phyloP scores from a whole-genome alignment of 148 eudicot genomes.

The Spergularia bocconei region DNA sequence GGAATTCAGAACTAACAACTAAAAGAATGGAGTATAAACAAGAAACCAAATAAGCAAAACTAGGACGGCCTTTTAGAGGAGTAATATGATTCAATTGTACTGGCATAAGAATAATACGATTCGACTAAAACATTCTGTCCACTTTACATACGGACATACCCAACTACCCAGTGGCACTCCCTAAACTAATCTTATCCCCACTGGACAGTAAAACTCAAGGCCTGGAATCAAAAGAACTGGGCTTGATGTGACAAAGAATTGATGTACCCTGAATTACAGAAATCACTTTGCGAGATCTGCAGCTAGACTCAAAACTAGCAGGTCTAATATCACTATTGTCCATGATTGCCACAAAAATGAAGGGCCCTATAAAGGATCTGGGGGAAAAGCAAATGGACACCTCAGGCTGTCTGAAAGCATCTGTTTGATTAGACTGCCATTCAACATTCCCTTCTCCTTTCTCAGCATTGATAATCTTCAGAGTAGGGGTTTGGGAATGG shows the following conservation, averaged over 20 bases:
- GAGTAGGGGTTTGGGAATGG: no score
- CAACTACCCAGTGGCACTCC: background rate
- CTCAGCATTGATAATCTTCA: no score
- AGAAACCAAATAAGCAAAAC: background rate
- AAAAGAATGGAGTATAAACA: background rate
- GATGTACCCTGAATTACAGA: background rate
- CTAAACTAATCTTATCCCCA: background rate
- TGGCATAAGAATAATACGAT: background rate
- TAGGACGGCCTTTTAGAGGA: background rate
- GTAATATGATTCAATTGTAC: background rate
- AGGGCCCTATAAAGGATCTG: background rate
- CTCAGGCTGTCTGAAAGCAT: no score
- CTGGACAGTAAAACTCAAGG: no score
- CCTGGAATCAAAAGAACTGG: no score
- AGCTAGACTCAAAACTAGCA: background rate
- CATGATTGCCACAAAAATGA: background rate
- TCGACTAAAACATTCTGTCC: background rate
- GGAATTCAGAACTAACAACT: background rate
- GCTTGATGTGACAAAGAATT: no score
- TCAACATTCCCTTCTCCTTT: no score
- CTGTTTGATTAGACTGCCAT: no score
- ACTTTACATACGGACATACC: background rate
- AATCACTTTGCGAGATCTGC: background rate
- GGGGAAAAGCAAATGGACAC: background rate
- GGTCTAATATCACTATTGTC: no score